Evolutionary conservation across 2,329 filamentous ascomycete species (phyloP).

Genomic region (Cadophora sp.): DNA sequence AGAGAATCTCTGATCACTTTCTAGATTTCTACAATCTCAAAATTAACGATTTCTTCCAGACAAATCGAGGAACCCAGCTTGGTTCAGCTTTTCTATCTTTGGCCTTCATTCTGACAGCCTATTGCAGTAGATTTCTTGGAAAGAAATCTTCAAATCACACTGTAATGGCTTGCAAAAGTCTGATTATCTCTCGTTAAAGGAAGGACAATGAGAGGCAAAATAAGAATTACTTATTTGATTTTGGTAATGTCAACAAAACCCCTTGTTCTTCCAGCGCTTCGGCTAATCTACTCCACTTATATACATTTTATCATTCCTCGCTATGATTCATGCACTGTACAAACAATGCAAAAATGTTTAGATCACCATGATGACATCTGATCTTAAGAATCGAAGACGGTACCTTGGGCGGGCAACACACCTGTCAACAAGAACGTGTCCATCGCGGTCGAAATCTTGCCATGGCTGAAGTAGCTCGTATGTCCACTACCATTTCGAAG

Average conservation of each 20-base stretch:
- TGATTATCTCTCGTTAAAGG: background rate
- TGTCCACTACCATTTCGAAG: constrained; percentile 50
- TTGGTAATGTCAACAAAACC: background rate
- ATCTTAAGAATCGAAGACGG: background rate
- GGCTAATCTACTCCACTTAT: background rate
- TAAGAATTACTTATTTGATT: background rate
- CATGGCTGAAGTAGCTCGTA: constrained; percentile 46
- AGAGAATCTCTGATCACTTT: too few species aligned
- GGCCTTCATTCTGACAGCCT: too few species aligned
- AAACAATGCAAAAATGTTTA: background rate
- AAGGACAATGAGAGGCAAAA: background rate
- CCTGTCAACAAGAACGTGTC: constrained; percentile 46
- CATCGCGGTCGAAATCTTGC: constrained; percentile 44
- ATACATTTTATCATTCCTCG: background rate
- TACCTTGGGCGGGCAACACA: constrained; percentile 43
- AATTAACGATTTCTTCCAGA: too few species aligned
- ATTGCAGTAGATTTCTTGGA: too few species aligned
- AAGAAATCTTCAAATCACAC: too few species aligned
- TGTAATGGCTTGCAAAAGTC: background rate
- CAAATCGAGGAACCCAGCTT: too few species aligned
- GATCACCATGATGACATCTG: background rate
- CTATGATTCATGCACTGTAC: background rate
- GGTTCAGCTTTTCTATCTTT: background rate
- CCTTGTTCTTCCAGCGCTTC: background rate
- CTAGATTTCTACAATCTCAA: too few species aligned